Evolutionary conservation across 2,329 filamentous ascomycete species (phyloP), one percentile per base, ranked within the genome.

Genomic region (Fonsecaea nubica): DNA sequence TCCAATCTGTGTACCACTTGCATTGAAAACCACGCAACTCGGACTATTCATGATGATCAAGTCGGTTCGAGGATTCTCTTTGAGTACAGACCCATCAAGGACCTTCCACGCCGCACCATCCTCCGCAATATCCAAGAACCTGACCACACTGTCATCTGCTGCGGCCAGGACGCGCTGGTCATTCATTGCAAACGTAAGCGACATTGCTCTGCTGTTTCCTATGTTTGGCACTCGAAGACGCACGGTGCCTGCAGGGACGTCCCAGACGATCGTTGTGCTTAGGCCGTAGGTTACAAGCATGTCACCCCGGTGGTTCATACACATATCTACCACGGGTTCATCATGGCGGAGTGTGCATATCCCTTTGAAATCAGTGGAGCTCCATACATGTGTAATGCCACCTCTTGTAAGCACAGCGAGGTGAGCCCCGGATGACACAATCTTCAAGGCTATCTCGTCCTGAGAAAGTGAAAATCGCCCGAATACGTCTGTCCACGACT

Each of bases 281-380:
- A 63, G 40, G 13, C 73, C 72, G 38, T 67, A 70, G 12, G 71
- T 69, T 13, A 68, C 72, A 9, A 74, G 55, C 7, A 67, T 55
- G 40, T 68, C 68, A 45, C 68, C 61, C 15, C 25, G 54, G 32
- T 40, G 64, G 36, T 67, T 69, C 32, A 69, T 48, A 40, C 63
- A 65, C 13, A 72, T 68, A 9, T 59, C 42, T 21, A 60, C 68
- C 13, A 69, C 65, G 48, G 64, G 55, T 52, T 75, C 73, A 12
- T 58, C 61, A 60, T 74, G 69, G n/a, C 64, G 15, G 42, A 74
- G 21, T 9, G 55, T 59, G 42, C 69, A 65, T 9, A 69, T 45
- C 65, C 73, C 69, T 35, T 61, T 62, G 59, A 71, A 75, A n/a
- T 71, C 73, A 21, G 70, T 61, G 3, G 73, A 67, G 48, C 71